Conservation (phyloP, 202 grass and related monocot genomes). For the Bolboschoenoplectus hybrid region DNA sequence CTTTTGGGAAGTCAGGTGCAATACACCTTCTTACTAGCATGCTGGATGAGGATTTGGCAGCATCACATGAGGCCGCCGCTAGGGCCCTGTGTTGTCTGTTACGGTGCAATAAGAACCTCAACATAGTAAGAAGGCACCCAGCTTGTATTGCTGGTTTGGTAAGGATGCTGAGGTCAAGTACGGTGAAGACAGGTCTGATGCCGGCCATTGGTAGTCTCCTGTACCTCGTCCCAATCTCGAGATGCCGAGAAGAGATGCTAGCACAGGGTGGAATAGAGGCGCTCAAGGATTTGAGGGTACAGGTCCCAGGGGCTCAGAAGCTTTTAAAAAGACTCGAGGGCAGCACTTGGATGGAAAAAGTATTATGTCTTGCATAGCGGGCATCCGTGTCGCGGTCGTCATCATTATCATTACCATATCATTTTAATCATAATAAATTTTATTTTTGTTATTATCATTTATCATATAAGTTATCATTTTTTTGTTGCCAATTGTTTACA, state of each 20-base stretch:
- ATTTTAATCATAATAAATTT: conserved; percentile 3
- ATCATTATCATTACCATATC: conserved; percentile 10
- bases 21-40: conserved; percentile 20
- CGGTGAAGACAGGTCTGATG: not conserved
- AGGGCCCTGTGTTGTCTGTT: conserved; percentile 26
- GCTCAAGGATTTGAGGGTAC: conserved; percentile 8
- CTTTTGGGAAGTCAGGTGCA: conserved; percentile 20
- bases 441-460: conserved; percentile 19
- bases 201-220: not conserved
- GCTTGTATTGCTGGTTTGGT: conserved; percentile 34
- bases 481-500: not conserved
- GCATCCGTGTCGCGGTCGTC: not conserved
- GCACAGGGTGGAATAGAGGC: conserved; percentile 13
- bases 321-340: conserved; percentile 27
- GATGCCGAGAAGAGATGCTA: conserved; percentile 28
- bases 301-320: conserved; percentile 19
- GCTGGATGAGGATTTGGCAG: conserved; percentile 21
- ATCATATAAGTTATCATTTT: not conserved
- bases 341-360: conserved; percentile 24
- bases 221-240: not conserved
- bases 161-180: conserved; percentile 17
- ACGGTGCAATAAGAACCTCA: conserved; percentile 17
- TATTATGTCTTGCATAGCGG: conserved; percentile 26
- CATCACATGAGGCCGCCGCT: not conserved
- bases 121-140: conserved; percentile 16